Base-by-base conservation (phyloP, 179 eudicot species). In the Drosera spatulata region DNA sequence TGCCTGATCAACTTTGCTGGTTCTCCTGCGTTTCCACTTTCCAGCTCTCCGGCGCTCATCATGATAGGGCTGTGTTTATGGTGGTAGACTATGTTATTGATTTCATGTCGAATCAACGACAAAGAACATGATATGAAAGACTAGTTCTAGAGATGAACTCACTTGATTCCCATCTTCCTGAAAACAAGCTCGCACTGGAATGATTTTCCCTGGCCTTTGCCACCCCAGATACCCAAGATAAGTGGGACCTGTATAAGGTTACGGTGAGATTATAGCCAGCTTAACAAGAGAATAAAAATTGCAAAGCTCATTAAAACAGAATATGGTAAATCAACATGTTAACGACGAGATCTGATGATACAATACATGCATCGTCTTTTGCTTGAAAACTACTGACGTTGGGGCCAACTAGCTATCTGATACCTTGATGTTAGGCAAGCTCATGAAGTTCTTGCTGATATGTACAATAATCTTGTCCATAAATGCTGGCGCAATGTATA, bases 391-490 rank as follows among this genome's bases (percentile, higher is more conserved):
- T 22, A 22, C 33, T 1, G 33, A 22, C 33, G 33, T 22, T 22
- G 33, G 33, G 33, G 33, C 33, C 33, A 22, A 0, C 33, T 22
- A 22, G 33, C 33, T 10, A 10, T 9, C 7, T 3, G 39, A 42
- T 13, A 78, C 88, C 87, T 86, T 87, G 73, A 87, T 87, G 85
- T 84, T 87, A n/a, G 95, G 95, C 83, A 87, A 79, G 68, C 59
- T 63, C 81, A 87, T 75, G 88, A 67, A 87, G 77, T 87, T 87
- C 84, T 87, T 87, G 74, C 79, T 57, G 69, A 87, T 73, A 70
- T 87, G 95, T 61, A 86, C 87, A 53, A 82, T 72, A 52, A 86
- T 80, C 80, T 86, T 86, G 85, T 86, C 95, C 95, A 86, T 81
- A 77, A 86, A 86, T 9, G 90, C 90, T 1, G 87, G 95, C 15